phyloP scores from a whole-genome alignment of 2,329 filamentous ascomycete genomes.

The Thermomyces lanuginosus region DNA sequence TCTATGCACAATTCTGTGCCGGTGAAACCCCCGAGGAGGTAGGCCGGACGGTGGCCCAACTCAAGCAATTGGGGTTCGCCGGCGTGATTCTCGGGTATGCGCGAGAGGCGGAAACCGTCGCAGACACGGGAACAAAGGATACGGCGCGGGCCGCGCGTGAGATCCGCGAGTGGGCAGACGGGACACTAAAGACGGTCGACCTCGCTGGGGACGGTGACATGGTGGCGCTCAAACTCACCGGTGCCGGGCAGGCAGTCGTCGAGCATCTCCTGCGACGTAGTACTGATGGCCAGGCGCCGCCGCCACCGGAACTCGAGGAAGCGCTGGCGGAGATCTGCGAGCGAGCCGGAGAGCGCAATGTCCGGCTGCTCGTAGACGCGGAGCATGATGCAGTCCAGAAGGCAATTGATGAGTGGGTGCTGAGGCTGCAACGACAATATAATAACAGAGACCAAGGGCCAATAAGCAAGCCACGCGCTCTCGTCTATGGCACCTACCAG shows the following conservation, averaged over 20 bases:
- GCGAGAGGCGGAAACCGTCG: constrained; percentile 16
- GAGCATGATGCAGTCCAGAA: constrained; percentile 64
- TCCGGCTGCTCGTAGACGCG: constrained; percentile 65
- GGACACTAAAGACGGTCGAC: constrained; percentile 54
- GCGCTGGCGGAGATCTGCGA: constrained; percentile 63
- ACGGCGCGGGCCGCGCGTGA: constrained; percentile 7
- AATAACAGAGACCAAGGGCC: constrained; percentile 36
- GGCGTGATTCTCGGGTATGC: constrained; percentile 79
- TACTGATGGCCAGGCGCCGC: constrained; percentile 45
- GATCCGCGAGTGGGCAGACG: constrained; percentile 47
- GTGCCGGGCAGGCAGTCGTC: constrained; percentile 62
- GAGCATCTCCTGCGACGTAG: constrained; percentile 46
- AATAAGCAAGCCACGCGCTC: constrained; percentile 36
- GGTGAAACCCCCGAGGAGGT: constrained; percentile 60
- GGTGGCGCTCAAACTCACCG: constrained; percentile 60
- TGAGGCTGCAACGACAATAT: constrained; percentile 56
- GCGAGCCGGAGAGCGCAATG: constrained; percentile 49
- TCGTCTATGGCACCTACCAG: constrained; percentile 67
- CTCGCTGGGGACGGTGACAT: constrained; percentile 37
- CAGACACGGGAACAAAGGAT: constrained; percentile 4
- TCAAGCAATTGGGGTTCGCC: constrained; percentile 61
- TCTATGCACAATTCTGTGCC: constrained; percentile 84
- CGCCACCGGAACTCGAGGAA: constrained; percentile 45
- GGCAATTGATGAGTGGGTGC: constrained; percentile 67
- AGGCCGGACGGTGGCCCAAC: constrained; percentile 41